Evolutionary conservation across 768 basidiomycete genomes (phyloP), one percentile per base, ranked within the genome.

Genomic region (Pulveroboletus sp.): DNA sequence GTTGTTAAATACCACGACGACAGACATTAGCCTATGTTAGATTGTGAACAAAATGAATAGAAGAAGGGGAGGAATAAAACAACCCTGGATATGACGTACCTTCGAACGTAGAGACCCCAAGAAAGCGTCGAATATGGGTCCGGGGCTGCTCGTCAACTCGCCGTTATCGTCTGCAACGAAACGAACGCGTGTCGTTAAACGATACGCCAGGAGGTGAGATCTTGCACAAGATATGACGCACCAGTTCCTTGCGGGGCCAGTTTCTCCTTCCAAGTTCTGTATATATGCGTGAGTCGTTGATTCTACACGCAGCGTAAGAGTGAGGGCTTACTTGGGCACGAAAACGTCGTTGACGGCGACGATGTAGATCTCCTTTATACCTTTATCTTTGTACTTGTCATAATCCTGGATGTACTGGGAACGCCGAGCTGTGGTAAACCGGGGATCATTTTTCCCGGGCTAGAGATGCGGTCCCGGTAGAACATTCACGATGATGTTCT

Each of bases 291-390:
- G 22, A 56, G 45, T 53, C 13, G 8, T 10, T 14, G 13, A 35
- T 19, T 48, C 31, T 47, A 60, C 49, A 39, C 47, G 45, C n/a
- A 34, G 34, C 41, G 13, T 36, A 51, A 10, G 9, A 16, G 13
- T 4, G n/a, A 11, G 8, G 10, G 45, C 44, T 16, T 58, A 73
- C 47, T 82, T 78, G 50, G 76, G 80, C 38, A 88, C 85, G 59
- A 86, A 93, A 7, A 77, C 75, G 63, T 94, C 91, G 64, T 93
- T 93, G 49, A 89, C 83, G 22, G 82, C 72, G 47, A 93, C 69
- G 47, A 93, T 77, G 53, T 82, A 85, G 52, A 90, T 78, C 44
- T 79, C 74, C 51, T 80, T 76, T 60, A 91, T 71, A 11, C 88
- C 91, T 67, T 89, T 92, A 4, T 73, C 78, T 70, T 82, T 83